A percentile compares a stretch with the other conserved stretches of the same genome.
phyloP scores from a whole-genome alignment of 2,329 filamentous ascomycete genomes.

The Phialophora expanda region DNA sequence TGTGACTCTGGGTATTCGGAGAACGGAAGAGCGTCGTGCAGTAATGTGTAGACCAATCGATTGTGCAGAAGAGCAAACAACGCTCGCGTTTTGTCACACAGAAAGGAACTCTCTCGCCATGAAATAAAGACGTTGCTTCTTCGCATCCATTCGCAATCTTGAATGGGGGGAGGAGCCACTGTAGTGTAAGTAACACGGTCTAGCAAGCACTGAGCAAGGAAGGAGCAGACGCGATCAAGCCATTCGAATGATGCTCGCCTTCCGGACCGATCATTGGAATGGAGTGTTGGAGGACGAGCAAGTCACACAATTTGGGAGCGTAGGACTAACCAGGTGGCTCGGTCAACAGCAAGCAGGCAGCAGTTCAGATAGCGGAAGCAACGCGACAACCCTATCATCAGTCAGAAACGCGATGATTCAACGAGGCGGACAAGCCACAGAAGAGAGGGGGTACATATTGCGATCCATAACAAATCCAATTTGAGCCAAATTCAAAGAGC shows the following conservation, averaged over 20 bases:
- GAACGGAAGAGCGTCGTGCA: neutral
- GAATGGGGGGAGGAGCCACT: too few species aligned
- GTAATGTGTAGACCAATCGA: too few species aligned
- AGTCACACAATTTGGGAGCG: neutral
- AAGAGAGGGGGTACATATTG: conserved; percentile 9
- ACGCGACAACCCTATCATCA: neutral
- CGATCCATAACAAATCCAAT: conserved; percentile 7
- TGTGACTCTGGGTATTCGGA: neutral
- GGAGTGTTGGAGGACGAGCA: neutral
- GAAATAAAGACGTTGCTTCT: neutral
- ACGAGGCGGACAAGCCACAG: neutral
- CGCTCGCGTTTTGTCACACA: neutral
- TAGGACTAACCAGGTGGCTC: neutral
- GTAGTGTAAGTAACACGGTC: neutral
- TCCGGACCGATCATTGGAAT: neutral
- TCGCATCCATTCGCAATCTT: neutral
- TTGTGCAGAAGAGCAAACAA: neutral
- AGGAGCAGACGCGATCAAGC: neutral
- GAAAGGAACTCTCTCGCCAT: neutral
- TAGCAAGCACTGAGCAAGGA: neutral
- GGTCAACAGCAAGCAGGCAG: neutral
- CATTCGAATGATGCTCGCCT: neutral
- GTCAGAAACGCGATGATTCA: neutral
- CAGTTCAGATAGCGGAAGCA: neutral
- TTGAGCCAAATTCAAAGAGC: conserved; percentile 8